These are phyloP conservation scores for Kokia cookei DNA, from an alignment of 441 rosid genomes.

Conservation along the genomic window DNA sequence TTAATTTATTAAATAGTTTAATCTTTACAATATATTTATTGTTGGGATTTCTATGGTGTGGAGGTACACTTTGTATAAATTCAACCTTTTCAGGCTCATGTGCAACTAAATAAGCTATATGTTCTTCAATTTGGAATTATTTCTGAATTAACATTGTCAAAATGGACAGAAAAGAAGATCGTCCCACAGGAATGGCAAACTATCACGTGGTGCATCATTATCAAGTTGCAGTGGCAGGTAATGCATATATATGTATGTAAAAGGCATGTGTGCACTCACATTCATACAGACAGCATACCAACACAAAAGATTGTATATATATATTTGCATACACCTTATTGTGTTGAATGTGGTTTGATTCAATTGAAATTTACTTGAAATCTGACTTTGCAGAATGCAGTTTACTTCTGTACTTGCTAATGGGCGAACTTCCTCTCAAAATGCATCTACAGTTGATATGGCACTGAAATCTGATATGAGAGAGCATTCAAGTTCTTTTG, in stretches of 20 bases:
- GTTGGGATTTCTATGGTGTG: not conserved
- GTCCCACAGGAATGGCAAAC: conserved; percentile 49
- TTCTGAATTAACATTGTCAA: conserved; percentile 10
- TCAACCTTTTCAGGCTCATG: not conserved
- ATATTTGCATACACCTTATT: not conserved
- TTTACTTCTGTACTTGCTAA: conserved; percentile 39
- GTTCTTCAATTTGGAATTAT: not conserved
- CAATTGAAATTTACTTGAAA: not conserved
- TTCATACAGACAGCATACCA: not conserved
- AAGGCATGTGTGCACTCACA: not conserved
- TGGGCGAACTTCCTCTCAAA: conserved; percentile 44
- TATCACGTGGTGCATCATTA: conserved; percentile 43
- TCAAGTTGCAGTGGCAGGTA: conserved; percentile 69
- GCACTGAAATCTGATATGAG: conserved; percentile 46
- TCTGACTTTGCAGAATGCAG: conserved; percentile 36
- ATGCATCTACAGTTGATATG: conserved; percentile 50
- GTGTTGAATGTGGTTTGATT: conserved; percentile 11
- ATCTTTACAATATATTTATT: not conserved
- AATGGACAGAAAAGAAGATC: conserved; percentile 70
- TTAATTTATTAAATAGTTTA: not conserved
- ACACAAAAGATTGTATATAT: not conserved
- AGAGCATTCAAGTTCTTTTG: conserved; percentile 50
- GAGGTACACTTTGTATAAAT: not conserved
- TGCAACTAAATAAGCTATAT: not conserved
- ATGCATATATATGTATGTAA: not conserved